Evolutionary conservation across 306 rosid species (phyloP).

Genomic region (Vigna trinervia): DNA sequence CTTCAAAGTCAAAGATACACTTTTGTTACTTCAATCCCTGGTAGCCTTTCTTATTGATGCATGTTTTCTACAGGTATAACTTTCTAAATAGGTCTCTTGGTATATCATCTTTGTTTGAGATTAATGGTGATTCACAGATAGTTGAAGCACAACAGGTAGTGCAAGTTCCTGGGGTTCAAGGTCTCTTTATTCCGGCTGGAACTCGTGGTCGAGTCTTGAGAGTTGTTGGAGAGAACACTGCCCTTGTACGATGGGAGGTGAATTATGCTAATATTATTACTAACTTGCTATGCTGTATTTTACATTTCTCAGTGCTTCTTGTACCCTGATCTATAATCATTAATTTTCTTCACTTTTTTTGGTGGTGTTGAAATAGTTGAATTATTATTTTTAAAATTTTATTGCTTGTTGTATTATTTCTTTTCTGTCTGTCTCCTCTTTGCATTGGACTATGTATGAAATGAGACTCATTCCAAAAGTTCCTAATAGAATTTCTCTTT

Average conservation of each 20-base stretch:
- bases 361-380: slow-evolving; percentile 19
- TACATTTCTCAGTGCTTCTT: slow-evolving; percentile 23
- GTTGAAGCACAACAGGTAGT: slow-evolving; percentile 67
- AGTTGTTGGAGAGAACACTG: slow-evolving; percentile 65
- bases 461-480: slow-evolving; percentile 34
- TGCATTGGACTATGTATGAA: slow-evolving; percentile 23
- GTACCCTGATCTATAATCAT: slow-evolving; percentile 15
- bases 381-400: background rate
- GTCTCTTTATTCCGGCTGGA: slow-evolving; percentile 76
- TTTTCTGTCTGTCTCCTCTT: slow-evolving; percentile 24
- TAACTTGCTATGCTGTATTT: slow-evolving; percentile 20
- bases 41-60: slow-evolving; percentile 41
- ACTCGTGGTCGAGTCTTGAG: slow-evolving; percentile 79
- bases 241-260: slow-evolving; percentile 99
- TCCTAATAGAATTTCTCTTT: slow-evolving; percentile 24
- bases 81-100: slow-evolving; percentile 85
- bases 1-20: slow-evolving; percentile 23
- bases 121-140: slow-evolving; percentile 51
- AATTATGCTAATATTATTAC: slow-evolving; percentile 19
- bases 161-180: slow-evolving; percentile 81
- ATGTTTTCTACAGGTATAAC: slow-evolving; percentile 71
- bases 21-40: slow-evolving; percentile 13
- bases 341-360: slow-evolving; percentile 11
- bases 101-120: slow-evolving; percentile 78
- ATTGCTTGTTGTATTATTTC: slow-evolving; percentile 33